A percentile compares a stretch with the other conserved stretches of the same genome.
Evolutionary conservation across 2,329 filamentous ascomycete genomes (phyloP).

Genomic region (Aspergillus luchuensis): DNA sequence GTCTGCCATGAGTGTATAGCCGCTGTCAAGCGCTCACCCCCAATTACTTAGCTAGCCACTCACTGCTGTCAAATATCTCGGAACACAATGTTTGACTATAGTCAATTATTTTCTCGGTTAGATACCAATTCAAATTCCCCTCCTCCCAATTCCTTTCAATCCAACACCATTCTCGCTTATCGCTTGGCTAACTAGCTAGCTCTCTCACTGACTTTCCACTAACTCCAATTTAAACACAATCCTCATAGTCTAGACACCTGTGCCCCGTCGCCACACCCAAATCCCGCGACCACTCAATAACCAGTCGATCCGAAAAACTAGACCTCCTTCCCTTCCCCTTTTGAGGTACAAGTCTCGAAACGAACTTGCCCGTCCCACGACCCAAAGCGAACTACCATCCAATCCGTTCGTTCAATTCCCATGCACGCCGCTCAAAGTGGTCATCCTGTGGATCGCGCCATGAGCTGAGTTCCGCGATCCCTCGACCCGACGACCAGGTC

Average conservation of each 20-base stretch:
- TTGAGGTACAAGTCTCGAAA: neutral
- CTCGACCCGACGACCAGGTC: constrained; percentile 7
- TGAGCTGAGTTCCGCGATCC: constrained; percentile 2
- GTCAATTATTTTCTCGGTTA: neutral
- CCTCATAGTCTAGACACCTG: neutral
- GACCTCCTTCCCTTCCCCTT: neutral
- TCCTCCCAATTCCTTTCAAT: neutral
- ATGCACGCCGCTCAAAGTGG: constrained; percentile 8
- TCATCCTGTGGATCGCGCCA: constrained; percentile 4
- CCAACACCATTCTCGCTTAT: neutral
- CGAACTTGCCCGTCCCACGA: neutral
- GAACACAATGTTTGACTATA: neutral
- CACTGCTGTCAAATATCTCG: too few relatives aligned
- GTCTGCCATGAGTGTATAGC: neutral
- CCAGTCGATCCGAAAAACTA: neutral
- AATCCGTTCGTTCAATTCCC: neutral
- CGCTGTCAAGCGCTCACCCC: neutral
- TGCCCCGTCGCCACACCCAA: neutral
- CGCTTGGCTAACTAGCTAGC: neutral
- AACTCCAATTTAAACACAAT: neutral
- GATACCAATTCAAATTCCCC: neutral
- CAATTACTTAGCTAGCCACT: too few relatives aligned
- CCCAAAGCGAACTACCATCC: neutral
- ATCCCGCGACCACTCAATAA: neutral
- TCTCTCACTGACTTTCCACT: neutral